Evolutionary conservation across 371 early-diverging fungal species (phyloP).

Genomic region (Syncephalastrum sp.): DNA sequence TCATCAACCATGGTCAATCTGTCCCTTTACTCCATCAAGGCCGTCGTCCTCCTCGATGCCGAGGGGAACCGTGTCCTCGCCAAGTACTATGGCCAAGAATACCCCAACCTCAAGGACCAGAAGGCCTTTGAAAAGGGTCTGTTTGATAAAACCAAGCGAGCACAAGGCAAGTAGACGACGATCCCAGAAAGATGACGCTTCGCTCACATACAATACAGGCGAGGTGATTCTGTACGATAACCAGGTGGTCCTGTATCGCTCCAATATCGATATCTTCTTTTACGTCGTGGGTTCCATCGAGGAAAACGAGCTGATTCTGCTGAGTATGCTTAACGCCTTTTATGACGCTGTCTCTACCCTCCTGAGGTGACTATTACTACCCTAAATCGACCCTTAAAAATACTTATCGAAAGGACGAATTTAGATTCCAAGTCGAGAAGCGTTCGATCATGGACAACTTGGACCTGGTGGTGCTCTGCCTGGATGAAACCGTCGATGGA

Average conservation of each 20-base stretch:
- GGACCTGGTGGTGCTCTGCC: conserved; percentile 86
- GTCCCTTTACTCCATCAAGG: conserved; percentile 82
- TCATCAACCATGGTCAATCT: conserved; percentile 68
- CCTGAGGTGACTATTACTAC: conserved; percentile 59
- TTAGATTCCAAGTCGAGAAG: conserved; percentile 88
- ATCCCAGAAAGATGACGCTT: background rate
- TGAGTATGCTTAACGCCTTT: conserved; percentile 76
- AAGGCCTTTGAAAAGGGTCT: conserved; percentile 89
- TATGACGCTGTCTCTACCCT: conserved; percentile 83
- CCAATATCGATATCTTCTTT: conserved; percentile 84
- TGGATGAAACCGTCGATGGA: conserved; percentile 96
- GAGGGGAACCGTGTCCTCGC: conserved; percentile 92
- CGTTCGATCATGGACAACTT: conserved; percentile 86
- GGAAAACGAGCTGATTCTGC: conserved; percentile 92
- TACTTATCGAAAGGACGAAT: background rate
- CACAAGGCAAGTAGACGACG: conserved; percentile 46
- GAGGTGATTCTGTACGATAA: conserved; percentile 92
- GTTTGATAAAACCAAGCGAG: conserved; percentile 84
- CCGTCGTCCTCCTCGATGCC: conserved; percentile 87
- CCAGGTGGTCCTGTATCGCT: conserved; percentile 85
- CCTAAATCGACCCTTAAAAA: too few relatives aligned
- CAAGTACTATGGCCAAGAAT: conserved; percentile 81
- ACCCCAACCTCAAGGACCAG: conserved; percentile 77
- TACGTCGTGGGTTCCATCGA: conserved; percentile 90
- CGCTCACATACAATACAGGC: conserved; percentile 31